phyloP scores from a whole-genome alignment of 495 filamentous ascomycete species.

The Umbilicaria muhlenbergii region DNA sequence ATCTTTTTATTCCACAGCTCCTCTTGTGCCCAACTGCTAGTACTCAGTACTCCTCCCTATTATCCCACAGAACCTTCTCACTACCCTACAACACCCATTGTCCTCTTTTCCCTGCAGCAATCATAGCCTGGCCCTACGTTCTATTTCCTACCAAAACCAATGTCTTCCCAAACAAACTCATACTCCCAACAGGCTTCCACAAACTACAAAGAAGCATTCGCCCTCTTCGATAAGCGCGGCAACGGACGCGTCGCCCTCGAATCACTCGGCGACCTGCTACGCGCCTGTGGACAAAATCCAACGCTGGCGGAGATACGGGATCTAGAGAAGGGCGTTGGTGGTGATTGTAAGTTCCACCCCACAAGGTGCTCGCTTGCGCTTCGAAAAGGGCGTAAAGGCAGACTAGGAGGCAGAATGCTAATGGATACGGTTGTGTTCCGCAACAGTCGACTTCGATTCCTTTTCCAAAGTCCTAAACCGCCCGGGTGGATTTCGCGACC shows the following conservation, averaged over 20 bases:
- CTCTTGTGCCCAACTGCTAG: no score
- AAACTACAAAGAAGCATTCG: constrained; percentile 99
- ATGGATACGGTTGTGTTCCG: neutral
- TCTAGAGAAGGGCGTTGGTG: constrained; percentile 70
- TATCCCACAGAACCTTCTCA: no score
- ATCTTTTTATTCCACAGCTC: no score
- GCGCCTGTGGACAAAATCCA: constrained; percentile 95
- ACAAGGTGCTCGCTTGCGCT: neutral
- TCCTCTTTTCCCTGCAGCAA: no score
- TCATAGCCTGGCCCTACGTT: no score
- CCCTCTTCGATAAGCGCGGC: constrained; percentile 97
- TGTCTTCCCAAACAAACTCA: neutral
- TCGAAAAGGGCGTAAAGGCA: neutral
- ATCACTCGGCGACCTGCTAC: constrained; percentile 79
- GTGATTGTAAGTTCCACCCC: constrained; percentile 62
- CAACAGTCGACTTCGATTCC: constrained; percentile 86
- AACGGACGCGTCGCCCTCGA: constrained; percentile 76
- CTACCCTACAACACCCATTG: no score
- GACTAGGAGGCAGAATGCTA: neutral
- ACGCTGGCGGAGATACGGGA: constrained; percentile 84
- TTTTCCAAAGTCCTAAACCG: constrained; percentile 93
- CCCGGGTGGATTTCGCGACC: constrained; percentile 93
- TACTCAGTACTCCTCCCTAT: no score
- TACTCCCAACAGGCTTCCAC: constrained; percentile 63
- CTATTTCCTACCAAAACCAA: no score